Evolutionary conservation across 2,329 filamentous ascomycete genomes (phyloP), one percentile per base, ranked within the genome.

Genomic region (Cylindrodendrum hubeiense): DNA sequence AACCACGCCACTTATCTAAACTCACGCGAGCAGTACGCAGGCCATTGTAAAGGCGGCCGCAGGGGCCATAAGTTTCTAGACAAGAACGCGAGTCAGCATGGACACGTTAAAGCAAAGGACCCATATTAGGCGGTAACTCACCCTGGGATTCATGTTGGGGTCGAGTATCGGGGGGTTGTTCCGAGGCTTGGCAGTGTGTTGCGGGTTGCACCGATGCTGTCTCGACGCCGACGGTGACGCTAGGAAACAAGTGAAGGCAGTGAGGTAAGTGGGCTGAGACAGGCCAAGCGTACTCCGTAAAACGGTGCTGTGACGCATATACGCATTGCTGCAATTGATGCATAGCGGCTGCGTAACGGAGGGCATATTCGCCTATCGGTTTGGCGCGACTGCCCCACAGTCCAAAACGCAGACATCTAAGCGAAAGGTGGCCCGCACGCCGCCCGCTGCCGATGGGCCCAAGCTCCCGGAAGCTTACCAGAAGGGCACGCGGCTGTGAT

Each of bases 41-140:
- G 85, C 85, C 85, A 87, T 87, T 19, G 83, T 84, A 65, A 86
- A 86, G 41, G 85, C 85, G 19, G 85, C 85, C 22, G 83, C 74
- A 9, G 85, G 85, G 57, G 84, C 83, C 64, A 83, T 82, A 60
- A 87, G 77, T 39, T 77, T 82, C 83, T 84, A 49, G 13, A 13
- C 3, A 21, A 19, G n/a, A n/a, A 24, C 21, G 46, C 19, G 0
- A 12, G 19, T 75, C 13, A 75, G 68, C 19, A 26, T 22, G 13
- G 4, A 1, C 5, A 8, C 3, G 19, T 43, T 24, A 28, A 13
- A 17, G 6, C 5, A 41, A n/a, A 13, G 15, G 5, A 30, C 15
- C 2, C 7, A 39, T 5, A 6, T 1, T 4, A 33, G 0, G 10
- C 17, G 5, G 17, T 5, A 12, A 30, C 71, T 66, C 56, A 78